Base-by-base conservation (phyloP, 129 eudicot species). In the Mikania micrantha region DNA sequence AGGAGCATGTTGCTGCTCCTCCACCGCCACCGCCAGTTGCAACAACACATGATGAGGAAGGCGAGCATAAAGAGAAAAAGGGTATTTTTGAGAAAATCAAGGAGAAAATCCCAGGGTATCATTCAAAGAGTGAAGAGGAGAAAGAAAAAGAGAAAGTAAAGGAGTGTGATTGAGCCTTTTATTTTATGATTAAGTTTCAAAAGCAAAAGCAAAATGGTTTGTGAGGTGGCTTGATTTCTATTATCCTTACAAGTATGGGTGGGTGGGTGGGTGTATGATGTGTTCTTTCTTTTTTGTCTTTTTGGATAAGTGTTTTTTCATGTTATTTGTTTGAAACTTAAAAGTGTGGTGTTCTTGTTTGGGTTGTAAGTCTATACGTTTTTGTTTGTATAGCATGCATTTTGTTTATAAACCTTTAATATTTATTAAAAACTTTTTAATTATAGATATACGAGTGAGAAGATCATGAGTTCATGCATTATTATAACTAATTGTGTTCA, bases 51-150 rank as follows among this genome's bases (percentile, higher is more conserved):
- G 50, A 74, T 34, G 73, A 28, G 3, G 88, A 78, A 32, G 84
- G 56, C 2, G 88, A 74, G 67, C 79, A 36, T 1, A 85, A 88
- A 69, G 97, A 84, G 74, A 90, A 90, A 60, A 91, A 88, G 77
- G 98, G 98, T 3, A 64, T 91, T 15, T 49, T 91, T 50, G 98
- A 91, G 61, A 91, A 91, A 78, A 91, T 91, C 39, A 91, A 88
- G 76, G 98, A 91, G 79, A 91, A 91, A 82, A 71, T 90, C 32
- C 97, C 94, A 1, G 97, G 97, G 76, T 83, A 74, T 71, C 88
- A 88, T 69, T 28, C 88, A 65, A 85, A 91, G 90, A 27, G 65
- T 73, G 93, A 80, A 6, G 87, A 83, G 2, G 87, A 83, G 39
- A 81, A 88, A 73, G 82, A 83, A 57, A 84, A 84, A 68, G 87